Base-by-base conservation (phyloP, 768 basidiomycete species). In the Mycena indigotica region DNA sequence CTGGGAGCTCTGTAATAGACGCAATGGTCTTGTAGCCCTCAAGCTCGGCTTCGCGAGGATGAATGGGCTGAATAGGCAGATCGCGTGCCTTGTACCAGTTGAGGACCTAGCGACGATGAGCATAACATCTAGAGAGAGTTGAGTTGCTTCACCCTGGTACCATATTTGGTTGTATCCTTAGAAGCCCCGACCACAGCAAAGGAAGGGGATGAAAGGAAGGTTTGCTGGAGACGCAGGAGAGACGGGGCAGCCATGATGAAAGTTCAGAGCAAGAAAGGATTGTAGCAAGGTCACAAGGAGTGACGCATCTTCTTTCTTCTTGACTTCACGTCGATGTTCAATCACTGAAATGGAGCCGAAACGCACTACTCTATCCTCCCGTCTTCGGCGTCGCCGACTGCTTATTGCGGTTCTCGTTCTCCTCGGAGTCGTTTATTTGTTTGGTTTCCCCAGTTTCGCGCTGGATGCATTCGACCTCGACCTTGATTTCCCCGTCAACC, bases 161-260 rank as follows among this genome's bases (percentile, higher is more conserved):
- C 92, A 68, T 77, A 91, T 75, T 93, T 94, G 55, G 75, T 76
- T 65, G 82, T 79, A 71, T 93, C 87, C 60, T 85, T 92, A 41
- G 89, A 93, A 3, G 91, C 91, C 23, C 93, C 92, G 15, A 91
- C 84, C 25, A 94, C 91, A 28, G 91, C 93, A 55, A 80, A 95
- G 58, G 75, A 68, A 5, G 86, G 77, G 13, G 84, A 81, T 6
- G 81, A 75, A 39, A 93, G 69, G 72, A 93, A 93, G 63, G 79
- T 74, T 56, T 82, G 81, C 56, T 85, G 77, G 40, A 75, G 65
- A 60, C 73, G 67, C 2, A 52, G 39, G 15, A 45, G 30, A 39
- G 50, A 32, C 19, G 28, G 0, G 21, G 41, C 23, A 19, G 41
- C n/a, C 41, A 44, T n/a, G n/a, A n/a, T n/a, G n/a, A n/a, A n/a